Conservation (phyloP, 2,329 filamentous ascomycete genomes). For the Penicillium hordei region DNA sequence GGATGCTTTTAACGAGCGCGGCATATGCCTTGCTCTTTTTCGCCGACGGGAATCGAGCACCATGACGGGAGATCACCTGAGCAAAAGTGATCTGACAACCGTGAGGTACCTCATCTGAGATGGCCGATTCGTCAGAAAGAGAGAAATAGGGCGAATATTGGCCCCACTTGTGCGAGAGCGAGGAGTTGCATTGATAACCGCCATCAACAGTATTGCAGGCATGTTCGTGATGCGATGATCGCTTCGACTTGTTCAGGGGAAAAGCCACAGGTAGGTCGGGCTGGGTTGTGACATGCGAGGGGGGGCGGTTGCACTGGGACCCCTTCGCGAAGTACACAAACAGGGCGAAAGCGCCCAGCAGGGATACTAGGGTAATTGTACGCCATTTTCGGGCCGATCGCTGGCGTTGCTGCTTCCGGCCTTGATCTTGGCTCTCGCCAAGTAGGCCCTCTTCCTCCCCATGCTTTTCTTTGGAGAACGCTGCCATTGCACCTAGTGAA, state of each 20-base stretch:
- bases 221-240: background rate
- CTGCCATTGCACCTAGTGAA: constrained; percentile 6
- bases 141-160: constrained; percentile 86
- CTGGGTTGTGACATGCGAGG: constrained; percentile 1
- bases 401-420: background rate
- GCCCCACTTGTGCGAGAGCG: constrained; percentile 72
- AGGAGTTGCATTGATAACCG: constrained; percentile 63
- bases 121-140: constrained; percentile 60
- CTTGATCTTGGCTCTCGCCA: background rate
- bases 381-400: background rate
- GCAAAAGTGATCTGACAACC: constrained; percentile 77
- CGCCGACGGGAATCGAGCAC: constrained; percentile 75
- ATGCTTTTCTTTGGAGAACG: background rate
- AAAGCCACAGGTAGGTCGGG: background rate
- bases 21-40: constrained; percentile 66
- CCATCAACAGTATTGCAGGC: constrained; percentile 55
- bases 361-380: constrained; percentile 1
- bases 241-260: background rate
- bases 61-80: constrained; percentile 79
- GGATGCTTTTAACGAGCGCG: constrained; percentile 64
- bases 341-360: constrained; percentile 9
- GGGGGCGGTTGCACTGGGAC: constrained; percentile 11
- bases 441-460: constrained; percentile 12
- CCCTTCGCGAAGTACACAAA: constrained; percentile 5
- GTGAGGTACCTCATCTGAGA: constrained; percentile 60